Evolutionary conservation across 2,329 filamentous ascomycete genomes (phyloP), one percentile per base, ranked within the genome.

Genomic region (Colletotrichum sp.): DNA sequence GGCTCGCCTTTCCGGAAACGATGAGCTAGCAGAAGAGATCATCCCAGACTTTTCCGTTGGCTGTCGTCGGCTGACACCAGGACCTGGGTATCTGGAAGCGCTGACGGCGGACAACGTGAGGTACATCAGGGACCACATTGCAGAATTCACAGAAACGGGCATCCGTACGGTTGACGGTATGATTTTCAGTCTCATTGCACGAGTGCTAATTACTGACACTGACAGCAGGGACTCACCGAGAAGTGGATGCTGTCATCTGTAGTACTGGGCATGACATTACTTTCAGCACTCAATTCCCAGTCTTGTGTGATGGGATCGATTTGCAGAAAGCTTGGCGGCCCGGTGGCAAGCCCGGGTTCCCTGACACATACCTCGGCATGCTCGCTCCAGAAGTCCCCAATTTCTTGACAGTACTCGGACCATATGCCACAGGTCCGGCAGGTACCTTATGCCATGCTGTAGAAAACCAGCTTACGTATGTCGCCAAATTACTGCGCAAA

Each of bases 221-320:
- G 3, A 0, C 1, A 7, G 0, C 1, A 48, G 38, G 38, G 3
- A 12, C 18, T 48, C 38, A n/a, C 9, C 38, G 38, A 48, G 18
- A 48, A 1, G 38, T 48, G 38, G 38, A 48, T 48, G 38, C 38
- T n/a, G 5, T n/a, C 18, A 48, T 48, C 6, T 48, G 38, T 48
- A 48, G 38, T n/a, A 48, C 38, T 48, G 38, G 38, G 38, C 38
- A 48, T 0, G 38, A n/a, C 38, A 48, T 48, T n/a, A 48, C 38
- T 3, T 48, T 48, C 38, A 48, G 38, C 9, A 48, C 38, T 21
- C 18, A 48, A 7, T 48, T 48, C 18, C 38, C 38, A 48, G 38
- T 48, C 5, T 48, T 48, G 9, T 48, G 38, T 3, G 7, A 48
- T 12, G 18, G 38, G 38, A n/a, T 48, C 18, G 38, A 48, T 21